Base-by-base conservation (phyloP, 1,139 yeast species). In the Geotrichum klebahnii region DNA sequence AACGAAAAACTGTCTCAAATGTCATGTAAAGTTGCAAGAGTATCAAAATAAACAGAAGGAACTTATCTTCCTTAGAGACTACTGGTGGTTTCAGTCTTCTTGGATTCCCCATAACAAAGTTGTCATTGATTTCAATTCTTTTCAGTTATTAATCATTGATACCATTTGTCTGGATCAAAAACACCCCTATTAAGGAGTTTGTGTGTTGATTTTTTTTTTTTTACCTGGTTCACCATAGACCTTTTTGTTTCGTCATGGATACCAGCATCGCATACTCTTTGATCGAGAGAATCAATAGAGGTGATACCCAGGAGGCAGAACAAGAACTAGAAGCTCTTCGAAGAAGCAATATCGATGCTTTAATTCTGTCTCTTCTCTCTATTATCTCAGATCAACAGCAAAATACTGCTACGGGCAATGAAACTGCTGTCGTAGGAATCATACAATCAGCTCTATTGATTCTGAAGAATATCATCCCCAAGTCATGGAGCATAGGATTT, bases 401-500 rank as follows among this genome's bases (percentile, higher is more conserved):
- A 32, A 19, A 35, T 10, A 19, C 28, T 12, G 10, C 41, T 3
- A 23, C 8, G 10, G 24, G 20, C 17, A 44, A 41, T 10, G 35
- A 20, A 9, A 12, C 28, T 28, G 48, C 72, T 82, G 56, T 32
- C 16, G 42, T 44, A 10, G 40, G 49, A 12, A 40, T 45, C 19
- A 34, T 52, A 16, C 96, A 88, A 64, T 74, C 89, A 32, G 79
- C 90, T 4, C 65, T 90, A 38, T 68, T 88, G 33, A 82, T 86
- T 55, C 66, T 88, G 56, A 82, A 87, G 61, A 72, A 84, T 51
- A 66, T 84, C 22, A 84, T 90, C 0, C 52, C 52, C 36, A 72
- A 76, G 57, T 81, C 77, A 60, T 90, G 98, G 98, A 81, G 92
- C 23, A 78, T 90, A 23, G 96, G 86, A 0, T 89, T 89, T 64